Evolutionary conservation across 2,329 filamentous ascomycete species (phyloP), one percentile per base, ranked within the genome.

Genomic region (Leptographium radiaticola): DNA sequence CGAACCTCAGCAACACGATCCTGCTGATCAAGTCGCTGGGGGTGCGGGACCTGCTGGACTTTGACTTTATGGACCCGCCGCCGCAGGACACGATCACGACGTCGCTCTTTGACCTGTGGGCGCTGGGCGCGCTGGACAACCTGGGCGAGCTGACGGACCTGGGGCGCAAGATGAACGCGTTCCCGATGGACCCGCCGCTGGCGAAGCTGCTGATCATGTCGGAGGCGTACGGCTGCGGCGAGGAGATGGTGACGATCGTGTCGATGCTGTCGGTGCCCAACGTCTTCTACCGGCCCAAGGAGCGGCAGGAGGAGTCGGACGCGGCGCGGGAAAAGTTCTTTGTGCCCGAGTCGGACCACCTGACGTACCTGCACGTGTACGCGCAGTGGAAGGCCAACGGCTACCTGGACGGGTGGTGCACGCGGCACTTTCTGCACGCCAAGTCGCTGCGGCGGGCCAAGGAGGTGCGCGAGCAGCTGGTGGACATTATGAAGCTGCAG

Each of bases 41-140:
- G 0, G 91, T 98, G 18, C 91, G 88, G 64, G 90, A 98, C 61
- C 75, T 98, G 11, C 71, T 98, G 1, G 91, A 98, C 67, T 98
- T 98, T 64, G 89, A 97, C 66, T 98, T 98, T 62, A 97, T 98
- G 91, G 93, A 98, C 61, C 93, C 93, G 2, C 93, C 93, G 8
- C 93, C 93, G 0, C 93, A 98, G 69, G 94, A 98, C 63, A 96
- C 90, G 0, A 97, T 98, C 60, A 91, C 89, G 0, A 98, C 93
- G 0, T 96, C 90, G 4, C 83, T 98, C 39, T 98, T 97, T 69
- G 93, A 98, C 62, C 80, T 98, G 0, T 98, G 93, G 93, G 90
- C 93, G 0, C 75, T 98, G 0, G 93, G 93, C 1, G 91, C 93
- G 0, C 71, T 98, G 13, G 89, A 96, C 66, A 96, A 98, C 62